phyloP scores from a whole-genome alignment of 2,329 filamentous ascomycete genomes.

The Beauveria pseudobassiana region DNA sequence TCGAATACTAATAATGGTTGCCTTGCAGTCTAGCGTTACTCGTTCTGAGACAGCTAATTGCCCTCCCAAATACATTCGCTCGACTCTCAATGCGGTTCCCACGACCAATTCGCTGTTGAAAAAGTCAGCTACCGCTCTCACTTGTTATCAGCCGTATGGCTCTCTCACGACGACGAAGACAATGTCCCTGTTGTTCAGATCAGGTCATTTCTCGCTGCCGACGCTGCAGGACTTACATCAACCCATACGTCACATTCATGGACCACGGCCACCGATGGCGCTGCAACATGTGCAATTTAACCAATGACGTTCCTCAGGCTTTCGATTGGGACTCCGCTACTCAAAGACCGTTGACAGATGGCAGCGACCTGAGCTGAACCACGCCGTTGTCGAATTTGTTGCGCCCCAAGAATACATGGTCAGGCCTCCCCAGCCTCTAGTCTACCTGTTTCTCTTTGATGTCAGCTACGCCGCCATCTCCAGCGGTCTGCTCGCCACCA shows the following conservation, averaged over 20 bases:
- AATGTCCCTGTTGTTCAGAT: conserved; percentile 87
- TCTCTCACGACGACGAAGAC: conserved; percentile 91
- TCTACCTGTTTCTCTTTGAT: conserved; percentile 93
- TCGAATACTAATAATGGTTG: conserved; percentile 29
- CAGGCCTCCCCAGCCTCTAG: conserved; percentile 85
- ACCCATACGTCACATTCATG: conserved; percentile 91
- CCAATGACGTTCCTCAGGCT: conserved; percentile 97
- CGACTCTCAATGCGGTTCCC: conserved; percentile 88
- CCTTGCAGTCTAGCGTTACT: conserved; percentile 70
- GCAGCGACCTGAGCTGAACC: conserved; percentile 87
- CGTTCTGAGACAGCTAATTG: conserved; percentile 89
- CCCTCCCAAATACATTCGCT: conserved; percentile 87
- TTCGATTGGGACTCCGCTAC: conserved; percentile 96
- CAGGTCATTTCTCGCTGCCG: conserved; percentile 96
- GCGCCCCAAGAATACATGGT: conserved; percentile 99
- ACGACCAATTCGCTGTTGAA: conserved; percentile 89
- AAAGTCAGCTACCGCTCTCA: conserved; percentile 93
- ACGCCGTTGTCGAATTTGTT: conserved; percentile 95
- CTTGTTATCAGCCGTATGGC: conserved; percentile 95
- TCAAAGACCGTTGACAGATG: conserved; percentile 86
- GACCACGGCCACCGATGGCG: conserved; percentile 97
- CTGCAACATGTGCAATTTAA: conserved; percentile 99
- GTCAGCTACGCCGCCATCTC: conserved; percentile 87
- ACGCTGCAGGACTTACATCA: conserved; percentile 94
- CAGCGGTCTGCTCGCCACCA: conserved; percentile 84